Evolutionary conservation across 179 eudicot species (phyloP).

Genomic region (Silene vulgaris): DNA sequence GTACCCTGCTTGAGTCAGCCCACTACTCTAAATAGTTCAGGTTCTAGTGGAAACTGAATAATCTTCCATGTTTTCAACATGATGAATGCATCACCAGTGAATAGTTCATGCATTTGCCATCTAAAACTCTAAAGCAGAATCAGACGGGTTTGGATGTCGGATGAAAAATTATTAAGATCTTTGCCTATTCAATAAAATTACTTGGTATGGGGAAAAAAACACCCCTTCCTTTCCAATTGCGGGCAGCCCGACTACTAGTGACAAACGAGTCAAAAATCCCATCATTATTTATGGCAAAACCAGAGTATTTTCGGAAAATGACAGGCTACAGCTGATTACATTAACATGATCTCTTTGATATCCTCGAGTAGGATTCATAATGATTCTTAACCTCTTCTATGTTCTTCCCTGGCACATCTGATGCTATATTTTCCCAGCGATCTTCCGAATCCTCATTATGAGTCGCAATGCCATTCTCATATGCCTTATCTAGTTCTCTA

Average conservation of each 20-base stretch:
- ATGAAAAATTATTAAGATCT: background rate
- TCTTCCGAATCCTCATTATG: slow-evolving; percentile 54
- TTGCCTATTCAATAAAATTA: no score
- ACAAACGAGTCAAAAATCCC: no score
- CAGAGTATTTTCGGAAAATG: background rate
- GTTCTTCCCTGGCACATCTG: slow-evolving; percentile 69
- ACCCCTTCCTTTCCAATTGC: no score
- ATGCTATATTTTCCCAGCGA: slow-evolving; percentile 74
- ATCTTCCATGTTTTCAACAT: background rate
- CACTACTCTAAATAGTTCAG: background rate
- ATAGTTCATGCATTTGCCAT: background rate
- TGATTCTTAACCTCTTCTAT: slow-evolving; percentile 69
- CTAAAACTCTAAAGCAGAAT: background rate
- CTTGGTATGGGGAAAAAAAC: no score
- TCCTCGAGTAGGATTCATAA: slow-evolving; percentile 65
- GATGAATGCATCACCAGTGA: background rate
- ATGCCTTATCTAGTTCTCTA: slow-evolving; percentile 78
- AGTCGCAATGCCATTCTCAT: slow-evolving; percentile 82
- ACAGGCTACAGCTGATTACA: background rate
- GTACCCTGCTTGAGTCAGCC: background rate
- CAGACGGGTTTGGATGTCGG: background rate
- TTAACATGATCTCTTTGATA: slow-evolving; percentile 50
- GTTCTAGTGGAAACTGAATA: background rate
- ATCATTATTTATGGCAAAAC: no score
- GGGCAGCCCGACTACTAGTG: no score